Evolutionary conservation across 306 rosid genomes (phyloP).

Genomic region (Lagenaria siceraria): DNA sequence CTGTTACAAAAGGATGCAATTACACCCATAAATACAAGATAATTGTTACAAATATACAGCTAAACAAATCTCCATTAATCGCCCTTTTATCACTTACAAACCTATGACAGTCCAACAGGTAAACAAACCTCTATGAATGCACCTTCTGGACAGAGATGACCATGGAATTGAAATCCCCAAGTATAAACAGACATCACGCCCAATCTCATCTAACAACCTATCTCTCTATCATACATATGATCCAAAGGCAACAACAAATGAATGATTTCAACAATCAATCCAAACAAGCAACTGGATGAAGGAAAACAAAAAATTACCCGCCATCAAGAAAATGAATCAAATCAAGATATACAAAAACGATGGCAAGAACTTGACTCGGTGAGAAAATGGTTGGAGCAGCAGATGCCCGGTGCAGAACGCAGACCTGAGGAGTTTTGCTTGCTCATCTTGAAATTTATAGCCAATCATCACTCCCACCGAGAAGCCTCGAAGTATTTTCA

Average conservation of each 20-base stretch:
- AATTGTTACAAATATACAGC: neutral
- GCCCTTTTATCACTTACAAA: neutral
- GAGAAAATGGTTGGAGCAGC: neutral
- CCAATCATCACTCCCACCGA: neutral
- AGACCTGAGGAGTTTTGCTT: neutral
- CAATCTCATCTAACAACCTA: slow-evolving; percentile 4
- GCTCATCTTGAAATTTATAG: neutral
- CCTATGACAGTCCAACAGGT: neutral
- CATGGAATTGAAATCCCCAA: neutral
- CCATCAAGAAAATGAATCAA: neutral
- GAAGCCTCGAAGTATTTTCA: neutral
- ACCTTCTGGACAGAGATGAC: neutral
- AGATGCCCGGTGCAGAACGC: neutral
- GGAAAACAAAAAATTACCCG: neutral
- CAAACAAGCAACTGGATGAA: neutral
- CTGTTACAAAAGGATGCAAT: neutral
- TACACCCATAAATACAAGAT: neutral
- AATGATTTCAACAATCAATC: neutral
- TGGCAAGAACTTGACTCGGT: neutral
- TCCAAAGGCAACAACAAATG: neutral
- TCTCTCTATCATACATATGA: neutral
- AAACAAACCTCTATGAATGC: neutral
- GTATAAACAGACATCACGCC: neutral
- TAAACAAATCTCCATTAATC: neutral
- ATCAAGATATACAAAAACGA: neutral